A percentile compares a stretch with the other conserved stretches of the same genome.
Conservation (phyloP, 2,329 filamentous ascomycete species). For the Ceratocystis eucalypticola region DNA sequence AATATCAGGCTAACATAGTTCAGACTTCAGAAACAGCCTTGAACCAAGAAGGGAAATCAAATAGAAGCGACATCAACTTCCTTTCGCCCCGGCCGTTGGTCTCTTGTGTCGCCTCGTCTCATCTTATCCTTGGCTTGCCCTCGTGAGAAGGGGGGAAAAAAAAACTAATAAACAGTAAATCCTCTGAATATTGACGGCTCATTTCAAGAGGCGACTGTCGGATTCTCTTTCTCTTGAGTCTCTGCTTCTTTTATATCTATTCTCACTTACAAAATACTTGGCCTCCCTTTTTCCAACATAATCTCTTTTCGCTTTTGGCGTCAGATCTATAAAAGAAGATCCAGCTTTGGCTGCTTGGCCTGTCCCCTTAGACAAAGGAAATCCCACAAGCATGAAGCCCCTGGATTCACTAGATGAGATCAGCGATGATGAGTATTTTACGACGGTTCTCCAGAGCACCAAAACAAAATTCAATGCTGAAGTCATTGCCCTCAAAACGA, state of each 20-base stretch:
- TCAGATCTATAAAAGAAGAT: background rate
- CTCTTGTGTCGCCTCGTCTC: conserved; percentile 6
- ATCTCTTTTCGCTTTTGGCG: background rate
- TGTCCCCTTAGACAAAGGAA: background rate
- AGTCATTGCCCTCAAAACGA: conserved; percentile 16
- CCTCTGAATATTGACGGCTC: background rate
- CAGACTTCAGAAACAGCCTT: background rate
- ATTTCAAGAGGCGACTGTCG: background rate
- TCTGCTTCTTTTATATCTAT: background rate
- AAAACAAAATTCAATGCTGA: conserved; percentile 13
- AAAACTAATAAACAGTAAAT: background rate
- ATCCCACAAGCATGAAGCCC: conserved; percentile 12
- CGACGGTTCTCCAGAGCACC: conserved; percentile 14
- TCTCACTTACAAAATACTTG: background rate
- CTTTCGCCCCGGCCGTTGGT: background rate
- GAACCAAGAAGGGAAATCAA: background rate
- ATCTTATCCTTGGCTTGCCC: background rate
- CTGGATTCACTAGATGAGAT: conserved; percentile 15
- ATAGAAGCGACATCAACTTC: background rate
- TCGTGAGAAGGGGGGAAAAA: background rate
- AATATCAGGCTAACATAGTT: background rate
- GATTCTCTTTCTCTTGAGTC: background rate
- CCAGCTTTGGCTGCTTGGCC: background rate
- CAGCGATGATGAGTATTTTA: conserved; percentile 17
- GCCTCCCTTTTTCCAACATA: background rate